A percentile compares a stretch with the other conserved stretches of the same genome.
These are phyloP conservation scores for Pelargonium nanum DNA, from an alignment of 345 rosid genomes.

Conservation along the genomic window DNA sequence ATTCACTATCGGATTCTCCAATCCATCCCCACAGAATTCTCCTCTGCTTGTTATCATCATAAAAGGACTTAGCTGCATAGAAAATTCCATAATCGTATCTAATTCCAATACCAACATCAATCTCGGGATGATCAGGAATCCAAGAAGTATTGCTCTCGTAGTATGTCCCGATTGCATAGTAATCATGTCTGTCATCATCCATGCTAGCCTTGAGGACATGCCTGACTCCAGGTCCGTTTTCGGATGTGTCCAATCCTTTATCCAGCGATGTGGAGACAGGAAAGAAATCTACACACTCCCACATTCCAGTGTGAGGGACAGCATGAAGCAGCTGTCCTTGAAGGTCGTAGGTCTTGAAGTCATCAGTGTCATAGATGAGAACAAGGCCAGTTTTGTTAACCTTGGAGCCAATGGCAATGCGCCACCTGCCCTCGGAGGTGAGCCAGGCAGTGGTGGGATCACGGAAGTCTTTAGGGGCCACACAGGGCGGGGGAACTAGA, in stretches of 20 bases:
- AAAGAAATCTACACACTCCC: conserved; percentile 79
- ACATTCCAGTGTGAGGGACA: conserved; percentile 77
- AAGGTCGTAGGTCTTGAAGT: conserved; percentile 42
- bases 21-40: conserved; percentile 74
- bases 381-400: conserved; percentile 57
- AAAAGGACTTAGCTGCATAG: conserved; percentile 67
- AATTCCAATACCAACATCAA: conserved; percentile 57
- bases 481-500: conserved; percentile 60
- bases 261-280: conserved; percentile 30
- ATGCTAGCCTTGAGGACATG: conserved; percentile 55
- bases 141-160: conserved; percentile 30
- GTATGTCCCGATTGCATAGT: conserved; percentile 56
- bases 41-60: conserved; percentile 37
- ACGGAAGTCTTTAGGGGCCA: conserved; percentile 57
- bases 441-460: conserved; percentile 97
- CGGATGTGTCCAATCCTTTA: conserved; percentile 48
- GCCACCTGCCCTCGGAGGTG: conserved; percentile 72
- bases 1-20: conserved; percentile 53
- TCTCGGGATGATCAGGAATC: conserved; percentile 40
- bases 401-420: conserved; percentile 65
- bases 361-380: conserved; percentile 63
- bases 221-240: conserved; percentile 34
- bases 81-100: conserved; percentile 61
- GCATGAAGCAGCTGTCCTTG: conserved; percentile 35
- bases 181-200: conserved; percentile 53